Percentiles rank a stretch among this genome's conserved stretches.
Evolutionary conservation across 352 stramenopile species (phyloP).

Genomic region (Phytophthora boehmeriae): DNA sequence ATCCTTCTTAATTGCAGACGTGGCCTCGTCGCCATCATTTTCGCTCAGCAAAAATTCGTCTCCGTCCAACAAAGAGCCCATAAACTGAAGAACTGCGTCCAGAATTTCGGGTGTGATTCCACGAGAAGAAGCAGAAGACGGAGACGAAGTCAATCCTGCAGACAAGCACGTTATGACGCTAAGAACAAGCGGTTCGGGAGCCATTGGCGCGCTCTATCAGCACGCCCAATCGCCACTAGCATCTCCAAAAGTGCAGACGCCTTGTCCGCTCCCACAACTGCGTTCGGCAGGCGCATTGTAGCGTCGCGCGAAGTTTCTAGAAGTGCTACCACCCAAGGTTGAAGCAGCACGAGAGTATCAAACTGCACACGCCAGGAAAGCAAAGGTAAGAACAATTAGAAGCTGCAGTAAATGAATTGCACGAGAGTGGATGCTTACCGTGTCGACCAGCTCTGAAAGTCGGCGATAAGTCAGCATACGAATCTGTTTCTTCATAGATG

Average conservation of each 20-base stretch:
- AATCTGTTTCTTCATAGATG: constrained; percentile 81
- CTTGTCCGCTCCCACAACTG: constrained; percentile 77
- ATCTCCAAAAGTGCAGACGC: constrained; percentile 80
- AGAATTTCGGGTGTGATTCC: constrained; percentile 75
- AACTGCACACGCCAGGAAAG: constrained; percentile 41
- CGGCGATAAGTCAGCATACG: constrained; percentile 80
- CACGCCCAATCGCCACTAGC: constrained; percentile 64
- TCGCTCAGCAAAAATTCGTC: constrained; percentile 48
- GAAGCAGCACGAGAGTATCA: constrained; percentile 66
- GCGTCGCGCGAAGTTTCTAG: constrained; percentile 56
- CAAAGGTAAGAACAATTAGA: constrained; percentile 8
- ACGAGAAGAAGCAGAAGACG: constrained; percentile 33
- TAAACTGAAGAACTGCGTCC: constrained; percentile 74
- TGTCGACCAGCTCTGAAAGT: constrained; percentile 75
- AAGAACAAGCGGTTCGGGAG: constrained; percentile 44
- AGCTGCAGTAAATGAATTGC: not conserved
- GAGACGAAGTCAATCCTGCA: constrained; percentile 45
- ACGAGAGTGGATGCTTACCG: constrained; percentile 23
- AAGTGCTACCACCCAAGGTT: constrained; percentile 62
- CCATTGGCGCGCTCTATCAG: constrained; percentile 41
- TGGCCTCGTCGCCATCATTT: constrained; percentile 27
- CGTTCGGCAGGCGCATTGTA: constrained; percentile 70
- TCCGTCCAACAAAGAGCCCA: constrained; percentile 78
- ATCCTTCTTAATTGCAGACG: constrained; percentile 9
- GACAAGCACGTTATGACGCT: constrained; percentile 76